Base-by-base conservation (phyloP, 139 green algal species). In the Closterium sp. region DNA sequence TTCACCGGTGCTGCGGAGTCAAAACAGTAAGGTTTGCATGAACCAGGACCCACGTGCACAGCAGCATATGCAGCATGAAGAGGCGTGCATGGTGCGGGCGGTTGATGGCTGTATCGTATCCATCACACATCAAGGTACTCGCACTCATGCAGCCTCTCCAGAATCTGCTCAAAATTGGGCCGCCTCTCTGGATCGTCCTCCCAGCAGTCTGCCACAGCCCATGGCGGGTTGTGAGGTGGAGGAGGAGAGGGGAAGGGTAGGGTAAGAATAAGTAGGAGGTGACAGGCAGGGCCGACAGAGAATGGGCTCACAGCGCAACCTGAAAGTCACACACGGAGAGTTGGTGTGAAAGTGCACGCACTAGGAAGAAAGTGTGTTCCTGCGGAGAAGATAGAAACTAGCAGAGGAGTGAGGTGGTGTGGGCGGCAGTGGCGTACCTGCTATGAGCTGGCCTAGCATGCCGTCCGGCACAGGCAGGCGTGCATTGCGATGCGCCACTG, bases 41-140 rank as follows among this genome's bases (percentile, higher is more conserved):
- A 79, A 27, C 62, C 62, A 79, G 62, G 62, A 79, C 17, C 62
- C 62, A 27, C 27, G 62, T 79, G 62, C 62, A 79, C 27, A 13
- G 3, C 45, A 4, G 45, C 45, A 70, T 13, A 70, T 70, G 45
- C 45, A 70, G 45, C 45, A 70, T 70, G 45, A 70, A 19, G 32
- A 38, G 32, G 32, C 32, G 32, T 38, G 45, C 45, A 70, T 7
- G 45, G 45, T 7, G 42, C 42, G 7, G 5, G 42, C 5, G 42
- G 42, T 13, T 62, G 42, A 5, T 13, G 5, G 42, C 5, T 62
- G 42, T 7, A 7, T 7, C 42, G 45, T 19, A 13, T 87, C 79
- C 45, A 70, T 87, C 79, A 90, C 31, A 32, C 70, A 13, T 90
- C 31, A 21, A 90, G 42, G 88, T 62, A 90, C 34, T 90, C 88